Percentiles rank a stretch among this genome's conserved stretches.
phyloP scores from a whole-genome alignment of 306 rosid genomes.

The Citrullus mucosospermus region DNA sequence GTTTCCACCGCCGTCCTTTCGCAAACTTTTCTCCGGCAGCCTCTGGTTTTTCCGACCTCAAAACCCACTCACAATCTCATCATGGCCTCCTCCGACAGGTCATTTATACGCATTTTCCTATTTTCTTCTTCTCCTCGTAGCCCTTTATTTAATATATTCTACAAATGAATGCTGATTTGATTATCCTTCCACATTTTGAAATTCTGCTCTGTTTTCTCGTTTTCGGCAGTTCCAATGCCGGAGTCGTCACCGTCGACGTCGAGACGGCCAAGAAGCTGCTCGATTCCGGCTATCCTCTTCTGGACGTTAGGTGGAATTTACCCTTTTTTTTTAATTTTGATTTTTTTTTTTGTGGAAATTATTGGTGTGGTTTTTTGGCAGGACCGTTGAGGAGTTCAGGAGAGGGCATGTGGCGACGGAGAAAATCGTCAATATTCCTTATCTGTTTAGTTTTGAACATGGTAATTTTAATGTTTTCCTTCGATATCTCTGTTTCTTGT shows the following conservation, averaged over 20 bases:
- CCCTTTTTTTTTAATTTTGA: background rate
- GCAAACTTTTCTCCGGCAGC: too few relatives aligned
- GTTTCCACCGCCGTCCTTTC: too few relatives aligned
- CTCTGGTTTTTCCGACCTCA: too few relatives aligned
- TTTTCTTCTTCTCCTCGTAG: too few relatives aligned
- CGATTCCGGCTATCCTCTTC: constrained; percentile 40
- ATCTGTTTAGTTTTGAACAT: constrained; percentile 41
- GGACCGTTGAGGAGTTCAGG: constrained; percentile 65
- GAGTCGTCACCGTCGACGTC: constrained; percentile 55
- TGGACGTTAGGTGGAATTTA: constrained; percentile 54
- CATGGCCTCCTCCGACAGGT: too few relatives aligned
- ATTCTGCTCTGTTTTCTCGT: constrained; percentile 12
- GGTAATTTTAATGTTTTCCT: constrained; percentile 21
- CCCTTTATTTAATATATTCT: too few relatives aligned
- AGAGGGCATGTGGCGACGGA: constrained; percentile 46
- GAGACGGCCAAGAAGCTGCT: constrained; percentile 37
- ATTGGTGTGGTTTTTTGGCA: background rate
- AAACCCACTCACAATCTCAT: too few relatives aligned
- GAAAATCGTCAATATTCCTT: constrained; percentile 64
- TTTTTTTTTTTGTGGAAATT: background rate
- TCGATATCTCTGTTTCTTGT: background rate
- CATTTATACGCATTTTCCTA: too few relatives aligned
- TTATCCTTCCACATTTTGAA: constrained; percentile 18
- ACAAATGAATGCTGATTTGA: too few relatives aligned
- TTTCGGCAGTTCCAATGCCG: background rate